These are phyloP conservation scores for Camellia oleifera DNA, from an alignment of 179 eudicot species.

Conservation along the genomic window DNA sequence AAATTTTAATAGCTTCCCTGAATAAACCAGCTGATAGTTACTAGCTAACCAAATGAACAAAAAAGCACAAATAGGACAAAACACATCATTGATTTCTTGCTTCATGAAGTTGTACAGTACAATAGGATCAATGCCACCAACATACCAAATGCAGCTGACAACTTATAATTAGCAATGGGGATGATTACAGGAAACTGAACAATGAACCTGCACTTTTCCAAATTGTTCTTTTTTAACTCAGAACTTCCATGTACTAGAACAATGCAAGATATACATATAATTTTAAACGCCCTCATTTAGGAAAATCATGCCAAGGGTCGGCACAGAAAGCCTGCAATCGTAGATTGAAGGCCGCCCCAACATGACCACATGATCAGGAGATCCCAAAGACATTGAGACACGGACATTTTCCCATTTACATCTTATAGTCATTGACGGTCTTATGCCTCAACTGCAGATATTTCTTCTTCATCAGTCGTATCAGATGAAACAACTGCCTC, in stretches of 20 bases:
- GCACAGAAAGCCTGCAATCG: not conserved
- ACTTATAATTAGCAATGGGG: slow-evolving; percentile 1
- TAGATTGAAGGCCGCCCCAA: not conserved
- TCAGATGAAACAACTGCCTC: slow-evolving; percentile 37
- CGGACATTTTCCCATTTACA: not conserved
- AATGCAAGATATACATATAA: not conserved
- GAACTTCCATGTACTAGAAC: not conserved
- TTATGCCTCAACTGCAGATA: slow-evolving; percentile 40
- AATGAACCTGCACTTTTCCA: not conserved
- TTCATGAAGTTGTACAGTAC: not conserved
- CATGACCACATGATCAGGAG: not conserved
- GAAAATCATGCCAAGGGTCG: not conserved
- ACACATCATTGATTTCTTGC: not conserved
- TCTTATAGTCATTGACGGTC: not conserved
- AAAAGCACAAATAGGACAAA: not conserved
- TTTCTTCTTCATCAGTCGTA: slow-evolving; percentile 52
- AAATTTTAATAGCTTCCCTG: not conserved
- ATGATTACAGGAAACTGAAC: not conserved
- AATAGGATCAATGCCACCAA: not conserved
- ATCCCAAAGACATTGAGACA: not conserved
- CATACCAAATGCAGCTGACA: not conserved
- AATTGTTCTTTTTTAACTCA: slow-evolving; percentile 1
- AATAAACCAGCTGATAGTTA: not conserved
- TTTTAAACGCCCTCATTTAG: not conserved
- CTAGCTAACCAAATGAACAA: not conserved